These are phyloP conservation scores for Zopfia rhizophila DNA, from an alignment of 2,329 filamentous ascomycete species.

Conservation along the genomic window DNA sequence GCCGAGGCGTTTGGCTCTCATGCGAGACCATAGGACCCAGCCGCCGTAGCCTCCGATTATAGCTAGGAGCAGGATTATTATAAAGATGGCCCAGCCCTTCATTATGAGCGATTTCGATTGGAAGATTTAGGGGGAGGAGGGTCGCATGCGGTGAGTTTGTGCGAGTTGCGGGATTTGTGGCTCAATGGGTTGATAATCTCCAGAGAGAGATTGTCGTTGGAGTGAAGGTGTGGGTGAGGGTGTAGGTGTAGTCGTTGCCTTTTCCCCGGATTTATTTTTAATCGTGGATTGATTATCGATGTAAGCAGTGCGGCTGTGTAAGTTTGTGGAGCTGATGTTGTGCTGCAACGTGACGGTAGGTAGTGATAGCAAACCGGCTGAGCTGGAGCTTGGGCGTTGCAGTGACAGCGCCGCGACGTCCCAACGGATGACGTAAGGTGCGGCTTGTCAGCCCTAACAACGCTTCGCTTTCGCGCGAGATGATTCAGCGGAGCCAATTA, in stretches of 20 bases:
- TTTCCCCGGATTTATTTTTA: background rate
- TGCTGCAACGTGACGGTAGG: background rate
- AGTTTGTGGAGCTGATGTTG: background rate
- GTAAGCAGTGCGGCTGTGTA: background rate
- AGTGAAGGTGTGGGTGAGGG: background rate
- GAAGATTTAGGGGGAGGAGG: constrained; percentile 4
- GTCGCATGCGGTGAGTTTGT: too few relatives aligned
- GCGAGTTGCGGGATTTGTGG: constrained; percentile 8
- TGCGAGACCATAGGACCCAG: constrained; percentile 77
- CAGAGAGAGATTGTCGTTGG: background rate
- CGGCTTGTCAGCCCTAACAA: too few relatives aligned
- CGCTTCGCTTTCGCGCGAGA: too few relatives aligned
- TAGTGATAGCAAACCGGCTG: too few relatives aligned
- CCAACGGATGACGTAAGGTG: constrained; percentile 7
- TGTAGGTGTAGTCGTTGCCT: constrained; percentile 1
- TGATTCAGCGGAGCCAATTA: too few relatives aligned
- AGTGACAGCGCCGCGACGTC: too few relatives aligned
- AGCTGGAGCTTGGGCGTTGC: constrained; percentile 5
- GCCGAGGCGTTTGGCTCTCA: constrained; percentile 77
- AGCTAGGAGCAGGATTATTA: constrained; percentile 78
- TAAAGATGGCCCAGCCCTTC: constrained; percentile 65
- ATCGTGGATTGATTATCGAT: constrained; percentile 1
- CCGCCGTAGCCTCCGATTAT: constrained; percentile 71
- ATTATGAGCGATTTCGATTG: constrained; percentile 37
- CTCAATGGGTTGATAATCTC: too few relatives aligned